phyloP scores from a whole-genome alignment of 768 basidiomycete genomes.

The Cantharellus cinnabarinus region DNA sequence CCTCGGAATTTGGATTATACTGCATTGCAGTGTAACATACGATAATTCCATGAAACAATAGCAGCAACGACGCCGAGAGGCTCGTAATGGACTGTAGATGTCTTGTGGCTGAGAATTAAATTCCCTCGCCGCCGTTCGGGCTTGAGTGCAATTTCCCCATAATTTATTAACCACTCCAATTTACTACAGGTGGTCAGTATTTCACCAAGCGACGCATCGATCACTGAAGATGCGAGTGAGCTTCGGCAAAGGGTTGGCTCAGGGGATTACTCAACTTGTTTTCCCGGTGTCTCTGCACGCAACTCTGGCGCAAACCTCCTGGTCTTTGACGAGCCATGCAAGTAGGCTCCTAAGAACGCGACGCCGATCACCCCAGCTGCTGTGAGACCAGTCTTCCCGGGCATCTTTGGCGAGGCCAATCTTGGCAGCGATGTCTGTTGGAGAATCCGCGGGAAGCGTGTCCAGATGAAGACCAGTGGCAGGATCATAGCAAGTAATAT shows the following conservation, averaged over 20 bases:
- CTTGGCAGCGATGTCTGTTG: conserved; percentile 49
- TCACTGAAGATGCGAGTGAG: conserved; percentile 28
- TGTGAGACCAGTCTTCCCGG: conserved; percentile 51
- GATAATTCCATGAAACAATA: conserved; percentile 91
- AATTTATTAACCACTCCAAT: conserved; percentile 73
- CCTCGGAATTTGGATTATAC: not conserved
- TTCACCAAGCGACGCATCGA: conserved; percentile 89
- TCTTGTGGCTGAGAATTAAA: conserved; percentile 55
- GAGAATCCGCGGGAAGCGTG: conserved; percentile 57
- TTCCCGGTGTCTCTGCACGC: conserved; percentile 92
- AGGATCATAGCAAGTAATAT: conserved; percentile 85
- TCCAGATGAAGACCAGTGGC: conserved; percentile 66
- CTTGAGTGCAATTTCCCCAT: conserved; percentile 58
- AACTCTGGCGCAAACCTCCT: conserved; percentile 66
- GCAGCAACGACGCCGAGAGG: conserved; percentile 85
- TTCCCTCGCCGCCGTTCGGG: conserved; percentile 53
- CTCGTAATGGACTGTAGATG: conserved; percentile 61
- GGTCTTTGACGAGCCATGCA: conserved; percentile 85
- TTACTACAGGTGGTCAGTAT: conserved; percentile 90
- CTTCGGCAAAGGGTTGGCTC: not conserved
- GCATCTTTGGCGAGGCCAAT: conserved; percentile 44
- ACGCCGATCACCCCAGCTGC: conserved; percentile 58
- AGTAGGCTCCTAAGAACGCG: conserved; percentile 71
- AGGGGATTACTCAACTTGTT: conserved; percentile 39
- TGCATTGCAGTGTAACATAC: conserved; percentile 21